A percentile compares a stretch with the other conserved stretches of the same genome.
These are phyloP conservation scores for Castanospermum australe DNA, from an alignment of 306 rosid species.

Conservation along the genomic window DNA sequence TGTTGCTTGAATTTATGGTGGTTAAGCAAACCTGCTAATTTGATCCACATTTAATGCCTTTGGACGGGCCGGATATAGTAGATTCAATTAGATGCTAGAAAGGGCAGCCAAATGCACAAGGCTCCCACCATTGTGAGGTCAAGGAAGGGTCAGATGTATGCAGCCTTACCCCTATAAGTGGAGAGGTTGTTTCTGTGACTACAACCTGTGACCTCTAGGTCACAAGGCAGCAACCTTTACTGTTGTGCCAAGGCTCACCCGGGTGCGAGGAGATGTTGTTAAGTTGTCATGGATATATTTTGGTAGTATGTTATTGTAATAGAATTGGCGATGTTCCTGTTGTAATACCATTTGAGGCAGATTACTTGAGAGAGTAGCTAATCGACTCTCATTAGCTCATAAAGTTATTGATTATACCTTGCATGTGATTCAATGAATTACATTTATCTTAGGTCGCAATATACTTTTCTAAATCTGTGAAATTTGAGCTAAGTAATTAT, in stretches of 20 bases:
- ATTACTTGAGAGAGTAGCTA: conserved; percentile 9
- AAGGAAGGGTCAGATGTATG: too few species aligned
- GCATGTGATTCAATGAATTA: background rate
- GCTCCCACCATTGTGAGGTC: too few species aligned
- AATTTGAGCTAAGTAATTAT: conserved; percentile 19
- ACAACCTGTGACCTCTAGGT: too few species aligned
- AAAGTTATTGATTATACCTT: conserved; percentile 1
- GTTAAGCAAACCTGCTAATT: conserved; percentile 7
- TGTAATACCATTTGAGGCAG: conserved; percentile 1
- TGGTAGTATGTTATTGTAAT: conserved; percentile 19
- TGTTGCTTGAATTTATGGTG: conserved; percentile 8
- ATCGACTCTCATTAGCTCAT: conserved; percentile 1
- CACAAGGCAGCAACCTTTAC: too few species aligned
- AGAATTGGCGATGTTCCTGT: background rate
- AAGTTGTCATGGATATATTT: background rate
- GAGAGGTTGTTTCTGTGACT: too few species aligned
- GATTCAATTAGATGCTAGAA: background rate
- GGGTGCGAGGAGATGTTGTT: background rate
- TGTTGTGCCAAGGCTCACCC: too few species aligned
- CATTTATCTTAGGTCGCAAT: background rate
- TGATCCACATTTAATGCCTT: conserved; percentile 6
- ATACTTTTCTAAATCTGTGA: conserved; percentile 8
- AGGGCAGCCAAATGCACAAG: too few species aligned
- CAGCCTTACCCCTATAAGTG: too few species aligned
- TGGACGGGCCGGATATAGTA: background rate